A percentile compares a stretch with the other conserved stretches of the same genome.
These are phyloP conservation scores for Starmerella apis DNA, from an alignment of 805 yeast genomes.

Conservation along the genomic window DNA sequence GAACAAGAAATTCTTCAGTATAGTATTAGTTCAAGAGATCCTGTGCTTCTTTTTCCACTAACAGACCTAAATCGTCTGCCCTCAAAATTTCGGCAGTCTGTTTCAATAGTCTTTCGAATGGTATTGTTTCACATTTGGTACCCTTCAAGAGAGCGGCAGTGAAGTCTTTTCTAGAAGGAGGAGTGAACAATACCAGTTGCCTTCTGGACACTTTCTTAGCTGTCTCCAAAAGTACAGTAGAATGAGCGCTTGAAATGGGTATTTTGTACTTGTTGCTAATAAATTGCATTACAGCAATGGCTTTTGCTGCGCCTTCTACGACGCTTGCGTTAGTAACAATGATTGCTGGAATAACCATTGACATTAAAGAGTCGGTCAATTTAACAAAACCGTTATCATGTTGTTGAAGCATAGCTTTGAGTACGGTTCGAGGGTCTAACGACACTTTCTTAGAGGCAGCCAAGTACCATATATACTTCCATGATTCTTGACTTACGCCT, in stretches of 20 bases:
- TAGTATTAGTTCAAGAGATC: not conserved
- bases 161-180: not conserved
- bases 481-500: constrained; percentile 6
- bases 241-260: not conserved
- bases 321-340: not conserved
- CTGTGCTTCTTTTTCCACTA: not conserved
- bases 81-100: not conserved
- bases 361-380: not conserved
- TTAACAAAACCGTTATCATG: not conserved
- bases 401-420: not conserved
- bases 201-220: not conserved
- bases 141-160: not conserved
- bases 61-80: not conserved
- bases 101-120: not conserved
- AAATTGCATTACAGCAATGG: not conserved
- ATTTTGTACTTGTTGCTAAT: not conserved
- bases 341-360: not conserved
- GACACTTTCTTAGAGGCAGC: not conserved
- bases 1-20: too few species aligned
- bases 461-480: constrained; percentile 2
- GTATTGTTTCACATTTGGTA: not conserved
- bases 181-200: not conserved
- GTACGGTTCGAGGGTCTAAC: not conserved
- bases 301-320: not conserved
- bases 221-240: constrained; percentile 12